phyloP scores from a whole-genome alignment of 192 early-diverging fungal genomes.

The Umbelopsis sp. region DNA sequence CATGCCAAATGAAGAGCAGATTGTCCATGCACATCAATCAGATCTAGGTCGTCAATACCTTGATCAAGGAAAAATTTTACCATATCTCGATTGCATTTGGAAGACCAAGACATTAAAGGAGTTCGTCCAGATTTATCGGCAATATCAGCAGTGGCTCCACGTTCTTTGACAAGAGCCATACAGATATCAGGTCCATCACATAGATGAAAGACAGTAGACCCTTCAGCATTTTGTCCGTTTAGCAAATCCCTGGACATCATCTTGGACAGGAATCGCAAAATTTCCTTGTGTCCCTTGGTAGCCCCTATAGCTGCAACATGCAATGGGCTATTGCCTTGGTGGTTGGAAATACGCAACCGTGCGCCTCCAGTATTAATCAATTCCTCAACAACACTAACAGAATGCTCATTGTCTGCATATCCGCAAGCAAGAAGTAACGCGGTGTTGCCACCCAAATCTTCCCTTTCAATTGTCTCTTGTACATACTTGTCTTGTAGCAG shows the following conservation, averaged over 20 bases:
- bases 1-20: constrained; percentile 37
- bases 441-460: constrained; percentile 45
- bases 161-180: constrained; percentile 16
- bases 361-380: constrained; percentile 15
- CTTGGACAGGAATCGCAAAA: constrained; percentile 16
- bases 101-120: constrained; percentile 39
- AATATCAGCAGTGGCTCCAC: constrained; percentile 9
- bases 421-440: constrained; percentile 25
- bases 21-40: constrained; percentile 37
- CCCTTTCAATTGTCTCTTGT: constrained; percentile 26
- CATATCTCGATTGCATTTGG: constrained; percentile 28
- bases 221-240: constrained; percentile 36
- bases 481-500: constrained; percentile 28
- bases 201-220: constrained; percentile 45
- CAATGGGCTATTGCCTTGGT: constrained; percentile 39
- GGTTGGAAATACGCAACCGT: constrained; percentile 34
- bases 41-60: constrained; percentile 3
- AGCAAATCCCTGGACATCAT: constrained; percentile 28
- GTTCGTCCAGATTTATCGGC: constrained; percentile 39
- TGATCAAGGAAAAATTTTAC: constrained; percentile 30
- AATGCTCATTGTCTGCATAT: background rate
- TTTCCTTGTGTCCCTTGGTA: background rate
- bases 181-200: constrained; percentile 27
- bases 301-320: constrained; percentile 32
- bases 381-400: background rate